Evolutionary conservation across 495 filamentous ascomycete genomes (phyloP).

Genomic region (Tetracladium marchalianum): DNA sequence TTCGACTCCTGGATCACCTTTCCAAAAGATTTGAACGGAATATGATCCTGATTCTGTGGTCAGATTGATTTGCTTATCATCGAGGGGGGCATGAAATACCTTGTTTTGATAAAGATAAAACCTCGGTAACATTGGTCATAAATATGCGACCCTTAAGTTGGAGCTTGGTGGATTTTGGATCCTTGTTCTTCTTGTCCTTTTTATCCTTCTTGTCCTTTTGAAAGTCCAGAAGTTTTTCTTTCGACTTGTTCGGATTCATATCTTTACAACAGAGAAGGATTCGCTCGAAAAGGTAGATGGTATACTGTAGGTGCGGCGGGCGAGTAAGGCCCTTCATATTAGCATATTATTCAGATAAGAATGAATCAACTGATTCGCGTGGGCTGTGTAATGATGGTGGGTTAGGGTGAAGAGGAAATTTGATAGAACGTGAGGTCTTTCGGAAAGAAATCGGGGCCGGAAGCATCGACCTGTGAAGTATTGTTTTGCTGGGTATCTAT

Average conservation of each 20-base stretch:
- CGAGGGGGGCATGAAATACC: constrained; percentile 41
- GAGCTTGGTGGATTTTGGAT: constrained; percentile 60
- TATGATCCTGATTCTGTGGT: constrained; percentile 57
- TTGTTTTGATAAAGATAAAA: constrained; percentile 69
- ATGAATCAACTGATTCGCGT: no score
- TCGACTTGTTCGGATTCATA: constrained; percentile 74
- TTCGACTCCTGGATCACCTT: constrained; percentile 90
- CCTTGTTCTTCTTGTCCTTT: constrained; percentile 60
- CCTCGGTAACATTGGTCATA: constrained; percentile 97
- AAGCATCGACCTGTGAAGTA: no score
- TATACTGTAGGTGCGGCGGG: constrained; percentile 53
- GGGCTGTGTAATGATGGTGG: no score
- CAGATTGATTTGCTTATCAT: constrained; percentile 3
- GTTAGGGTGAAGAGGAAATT: no score
- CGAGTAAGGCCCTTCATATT: constrained; percentile 14
- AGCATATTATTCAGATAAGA: constrained; percentile 7
- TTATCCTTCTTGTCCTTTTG: constrained; percentile 62
- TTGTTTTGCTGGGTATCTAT: no score
- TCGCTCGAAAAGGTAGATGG: constrained; percentile 92
- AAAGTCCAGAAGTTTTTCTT: constrained; percentile 47
- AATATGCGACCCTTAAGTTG: constrained; percentile 96
- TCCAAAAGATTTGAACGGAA: constrained; percentile 97
- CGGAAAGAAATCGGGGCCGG: no score
- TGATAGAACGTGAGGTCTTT: no score
- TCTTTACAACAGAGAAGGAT: constrained; percentile 98